These are phyloP conservation scores for Podaxis sp. DNA, from an alignment of 768 basidiomycete genomes.

Conservation along the genomic window DNA sequence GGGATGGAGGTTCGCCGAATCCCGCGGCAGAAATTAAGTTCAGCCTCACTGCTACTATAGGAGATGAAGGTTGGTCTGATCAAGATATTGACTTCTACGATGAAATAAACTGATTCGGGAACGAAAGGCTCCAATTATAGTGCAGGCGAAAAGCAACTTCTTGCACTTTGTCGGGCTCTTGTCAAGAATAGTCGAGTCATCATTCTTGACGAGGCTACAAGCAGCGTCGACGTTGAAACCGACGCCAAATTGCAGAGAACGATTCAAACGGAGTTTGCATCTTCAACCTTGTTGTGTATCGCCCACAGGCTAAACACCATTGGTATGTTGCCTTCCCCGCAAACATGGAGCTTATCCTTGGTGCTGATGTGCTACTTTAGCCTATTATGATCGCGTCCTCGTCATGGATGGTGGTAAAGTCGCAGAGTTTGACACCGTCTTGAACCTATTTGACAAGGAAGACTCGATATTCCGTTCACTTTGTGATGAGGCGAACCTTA, in stretches of 20 bases:
- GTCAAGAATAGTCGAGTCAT: conserved; percentile 58
- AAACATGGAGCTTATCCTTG: background rate
- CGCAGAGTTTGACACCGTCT: conserved; percentile 72
- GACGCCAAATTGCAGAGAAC: conserved; percentile 60
- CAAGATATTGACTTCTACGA: too few relatives aligned
- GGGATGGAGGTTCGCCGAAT: conserved; percentile 35
- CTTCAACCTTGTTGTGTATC: conserved; percentile 47
- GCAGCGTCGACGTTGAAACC: conserved; percentile 58
- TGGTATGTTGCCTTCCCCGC: conserved; percentile 20
- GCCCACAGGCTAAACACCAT: conserved; percentile 53
- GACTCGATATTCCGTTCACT: conserved; percentile 67
- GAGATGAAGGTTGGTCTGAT: conserved; percentile 29
- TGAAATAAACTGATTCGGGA: background rate
- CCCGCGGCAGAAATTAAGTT: conserved; percentile 59
- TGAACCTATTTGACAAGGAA: conserved; percentile 55
- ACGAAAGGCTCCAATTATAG: conserved; percentile 47
- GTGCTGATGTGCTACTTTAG: conserved; percentile 21
- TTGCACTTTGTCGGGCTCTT: conserved; percentile 55
- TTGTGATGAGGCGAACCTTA: conserved; percentile 61
- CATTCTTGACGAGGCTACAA: conserved; percentile 61
- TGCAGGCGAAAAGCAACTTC: conserved; percentile 52
- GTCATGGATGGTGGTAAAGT: conserved; percentile 70
- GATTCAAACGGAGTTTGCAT: conserved; percentile 56
- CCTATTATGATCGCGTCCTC: conserved; percentile 63
- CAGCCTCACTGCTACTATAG: conserved; percentile 54